Conservation (phyloP, 371 early-diverging fungal species). For the Lichtheimia ramosa region DNA sequence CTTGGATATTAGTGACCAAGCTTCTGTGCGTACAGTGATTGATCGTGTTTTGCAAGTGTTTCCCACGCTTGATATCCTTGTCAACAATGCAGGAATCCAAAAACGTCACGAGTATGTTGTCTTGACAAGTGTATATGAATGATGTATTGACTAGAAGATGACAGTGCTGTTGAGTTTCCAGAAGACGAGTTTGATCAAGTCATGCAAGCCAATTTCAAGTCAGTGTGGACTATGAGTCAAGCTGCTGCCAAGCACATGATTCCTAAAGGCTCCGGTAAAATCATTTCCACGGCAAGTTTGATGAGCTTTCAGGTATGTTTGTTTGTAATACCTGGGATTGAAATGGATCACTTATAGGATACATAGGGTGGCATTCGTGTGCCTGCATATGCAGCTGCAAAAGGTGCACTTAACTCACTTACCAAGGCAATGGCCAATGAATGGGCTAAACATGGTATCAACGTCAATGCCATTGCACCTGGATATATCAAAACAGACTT, state of each 20-base stretch:
- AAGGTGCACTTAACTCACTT: slow-evolving; percentile 58
- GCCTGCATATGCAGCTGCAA: slow-evolving; percentile 57
- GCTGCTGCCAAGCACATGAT: slow-evolving; percentile 29
- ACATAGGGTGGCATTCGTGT: slow-evolving; percentile 24
- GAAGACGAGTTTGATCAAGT: slow-evolving; percentile 35
- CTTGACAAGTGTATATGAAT: neutral
- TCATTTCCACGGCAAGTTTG: slow-evolving; percentile 30
- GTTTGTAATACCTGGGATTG: no score
- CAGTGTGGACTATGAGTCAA: slow-evolving; percentile 30
- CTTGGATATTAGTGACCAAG: slow-evolving; percentile 19
- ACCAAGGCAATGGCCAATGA: slow-evolving; percentile 67
- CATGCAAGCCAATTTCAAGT: slow-evolving; percentile 32
- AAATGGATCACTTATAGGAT: no score
- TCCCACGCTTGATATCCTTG: slow-evolving; percentile 28
- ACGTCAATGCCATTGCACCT: slow-evolving; percentile 60
- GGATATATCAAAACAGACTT: slow-evolving; percentile 59
- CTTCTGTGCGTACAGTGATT: slow-evolving; percentile 18
- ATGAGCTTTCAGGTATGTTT: slow-evolving; percentile 24
- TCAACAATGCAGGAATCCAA: slow-evolving; percentile 38
- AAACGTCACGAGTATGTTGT: slow-evolving; percentile 18
- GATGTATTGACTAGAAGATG: no score
- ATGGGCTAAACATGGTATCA: slow-evolving; percentile 49
- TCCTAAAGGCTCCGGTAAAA: slow-evolving; percentile 23
- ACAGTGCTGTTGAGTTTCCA: slow-evolving; percentile 26
- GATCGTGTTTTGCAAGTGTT: slow-evolving; percentile 19